phyloP scores from a whole-genome alignment of 129 eudicot genomes.

The Silybum marianum region DNA sequence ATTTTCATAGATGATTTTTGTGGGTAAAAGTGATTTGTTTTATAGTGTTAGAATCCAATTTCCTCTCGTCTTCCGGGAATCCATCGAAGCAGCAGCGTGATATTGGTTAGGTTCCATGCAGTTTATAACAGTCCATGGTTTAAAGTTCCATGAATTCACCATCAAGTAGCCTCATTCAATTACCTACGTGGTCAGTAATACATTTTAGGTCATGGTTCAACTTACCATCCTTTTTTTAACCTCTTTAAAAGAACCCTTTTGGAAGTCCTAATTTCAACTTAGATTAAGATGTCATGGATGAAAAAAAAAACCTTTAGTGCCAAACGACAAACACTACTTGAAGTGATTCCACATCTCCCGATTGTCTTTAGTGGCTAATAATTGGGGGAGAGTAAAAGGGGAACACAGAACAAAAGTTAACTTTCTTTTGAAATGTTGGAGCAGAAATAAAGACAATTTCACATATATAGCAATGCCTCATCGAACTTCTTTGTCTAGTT shows the following conservation, averaged over 20 bases:
- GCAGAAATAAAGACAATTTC: slow-evolving; percentile 8
- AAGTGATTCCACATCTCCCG: slow-evolving; percentile 15
- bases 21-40: too few species aligned
- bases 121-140: neutral
- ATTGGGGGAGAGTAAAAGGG: slow-evolving; percentile 10
- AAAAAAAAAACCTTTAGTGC: neutral
- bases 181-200: neutral
- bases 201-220: neutral
- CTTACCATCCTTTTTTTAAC: neutral
- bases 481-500: neutral
- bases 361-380: neutral
- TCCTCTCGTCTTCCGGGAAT: neutral
- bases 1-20: too few species aligned
- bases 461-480: neutral
- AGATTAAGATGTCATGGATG: neutral
- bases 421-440: slow-evolving; percentile 11
- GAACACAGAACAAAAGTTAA: slow-evolving; percentile 20
- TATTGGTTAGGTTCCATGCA: neutral
- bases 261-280: slow-evolving; percentile 1
- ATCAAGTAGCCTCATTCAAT: neutral
- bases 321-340: slow-evolving; percentile 17
- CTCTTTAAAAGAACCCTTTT: neutral
- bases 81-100: neutral
- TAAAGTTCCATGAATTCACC: neutral
- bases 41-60: neutral